Evolutionary conservation across 2,329 filamentous ascomycete species (phyloP), one percentile per base, ranked within the genome.

Genomic region (Sporothrix euskadiensis): DNA sequence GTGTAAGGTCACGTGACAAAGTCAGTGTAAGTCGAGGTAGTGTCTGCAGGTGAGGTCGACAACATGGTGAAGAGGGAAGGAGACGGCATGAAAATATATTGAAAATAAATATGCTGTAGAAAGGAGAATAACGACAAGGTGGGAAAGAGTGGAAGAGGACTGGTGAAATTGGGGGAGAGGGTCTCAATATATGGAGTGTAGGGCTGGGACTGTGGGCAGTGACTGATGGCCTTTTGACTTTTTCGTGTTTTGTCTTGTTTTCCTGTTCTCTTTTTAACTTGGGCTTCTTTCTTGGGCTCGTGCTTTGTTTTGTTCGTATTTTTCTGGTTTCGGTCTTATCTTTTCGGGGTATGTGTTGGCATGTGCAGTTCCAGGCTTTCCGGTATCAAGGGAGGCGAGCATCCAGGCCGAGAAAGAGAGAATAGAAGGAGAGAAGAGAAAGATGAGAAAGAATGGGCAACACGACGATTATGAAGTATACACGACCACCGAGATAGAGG

Each of bases 171-270:
- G 66, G 66, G 63, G 66, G 66, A 54, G 47, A 56, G 47, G 66
- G 47, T 35, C 47, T 69, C 54, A 47, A 69, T 69, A 69, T 69
- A 69, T 22, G 30, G 66, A 54, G 47, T 68, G 65, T 68, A 68
- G 26, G 65, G 44, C 44, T 52, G 44, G 65, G 30, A n/a, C 19
- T 32, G 26, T 49, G 44, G 65, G 65, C 26, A 44, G 44, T 68
- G 65, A 35, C 44, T 35, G 65, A 68, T 68, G 44, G 65, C 14
- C 65, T 35, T 35, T 26, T 26, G 26, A 52, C 12, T 12, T 19
- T 66, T 19, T 3, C 19, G 9, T 14, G 30, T 61, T 61, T 16
- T 47, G 22, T 7, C 30, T 26, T 61, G 6, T 47, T 47, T 16
- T 54, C 30, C 54, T 54, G 32, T 6, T 39, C 7, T 56, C 35